Base-by-base conservation (phyloP, 805 yeast genomes). In the Candida sanyiensis region DNA sequence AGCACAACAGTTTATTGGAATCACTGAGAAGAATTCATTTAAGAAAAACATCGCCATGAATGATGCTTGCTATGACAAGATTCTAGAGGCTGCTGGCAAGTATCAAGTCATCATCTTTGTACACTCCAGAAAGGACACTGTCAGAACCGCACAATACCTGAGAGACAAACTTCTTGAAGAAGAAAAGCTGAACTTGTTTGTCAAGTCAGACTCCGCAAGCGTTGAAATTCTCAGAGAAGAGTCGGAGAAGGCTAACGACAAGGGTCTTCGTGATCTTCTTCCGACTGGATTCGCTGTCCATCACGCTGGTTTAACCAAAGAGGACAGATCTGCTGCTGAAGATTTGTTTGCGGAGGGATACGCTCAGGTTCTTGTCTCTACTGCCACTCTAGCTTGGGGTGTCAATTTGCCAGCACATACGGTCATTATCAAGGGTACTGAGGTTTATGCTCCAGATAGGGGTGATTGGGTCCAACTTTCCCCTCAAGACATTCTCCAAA, bases 351-450 rank as follows among this genome's bases (percentile, higher is more conserved):
- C 95, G 1, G 93, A 81, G 47, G 95, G 96, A 3, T 78, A 83
- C 43, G 62, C 86, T n/a, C 83, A 79, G 50, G 83, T 88, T 1
- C 65, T 88, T 40, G 89, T 89, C 1, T 86, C 94, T 0, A 88
- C 97, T 3, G 95, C 96, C 0, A 88, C 97, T 0, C 71, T 88
- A 44, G 96, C 97, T 0, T 88, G 97, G 97, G 97, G 97, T 71
- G 96, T 88, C 23, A 88, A 88, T 56, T 68, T 88, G 40, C 97
- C 97, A 3, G 96, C 96, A 0, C 96, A 89, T 54, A 86, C 96
- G 0, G 97, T 88, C 22, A 80, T 88, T 20, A 84, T 88, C 45
- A 86, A 86, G 53, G 97, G 97, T 0, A 90, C 98, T 0, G 95
- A 86, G 52, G 80, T 88, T 0, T 93, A 94, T 52, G 83, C 93